Percentiles rank a stretch among this genome's conserved stretches.
Conservation (phyloP, 805 yeast genomes). For the Metschnikowia orientalis region DNA sequence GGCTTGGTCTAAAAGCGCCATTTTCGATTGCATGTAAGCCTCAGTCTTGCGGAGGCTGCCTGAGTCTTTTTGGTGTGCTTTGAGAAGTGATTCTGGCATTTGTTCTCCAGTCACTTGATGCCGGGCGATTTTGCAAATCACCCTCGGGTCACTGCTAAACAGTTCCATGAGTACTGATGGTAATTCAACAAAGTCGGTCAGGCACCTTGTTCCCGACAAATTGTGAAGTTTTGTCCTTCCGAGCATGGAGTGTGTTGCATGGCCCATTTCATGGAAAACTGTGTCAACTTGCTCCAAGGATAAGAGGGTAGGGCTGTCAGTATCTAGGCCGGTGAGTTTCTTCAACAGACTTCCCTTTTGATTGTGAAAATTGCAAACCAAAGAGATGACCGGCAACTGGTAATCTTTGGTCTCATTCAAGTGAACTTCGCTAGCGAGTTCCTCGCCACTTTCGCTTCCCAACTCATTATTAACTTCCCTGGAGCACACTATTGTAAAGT, state of each 20-base stretch:
- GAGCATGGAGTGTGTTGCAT: constrained; percentile 96
- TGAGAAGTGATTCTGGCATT: constrained; percentile 48
- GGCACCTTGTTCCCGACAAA: constrained; percentile 91
- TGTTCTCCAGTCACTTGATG: constrained; percentile 66
- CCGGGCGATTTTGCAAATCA: constrained; percentile 64
- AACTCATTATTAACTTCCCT: constrained; percentile 55
- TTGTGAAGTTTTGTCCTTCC: constrained; percentile 89
- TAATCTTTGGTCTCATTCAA: constrained; percentile 45
- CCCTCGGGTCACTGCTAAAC: constrained; percentile 79
- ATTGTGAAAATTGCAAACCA: constrained; percentile 73
- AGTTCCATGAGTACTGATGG: constrained; percentile 97
- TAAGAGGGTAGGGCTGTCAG: constrained; percentile 48
- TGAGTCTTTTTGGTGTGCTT: constrained; percentile 47
- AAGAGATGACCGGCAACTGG: constrained; percentile 86
- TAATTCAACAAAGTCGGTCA: constrained; percentile 92
- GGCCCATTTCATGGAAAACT: constrained; percentile 97
- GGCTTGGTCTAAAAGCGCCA: constrained; percentile 84
- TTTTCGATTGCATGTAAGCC: constrained; percentile 77
- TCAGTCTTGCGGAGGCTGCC: constrained; percentile 63
- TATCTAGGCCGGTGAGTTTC: constrained; percentile 26
- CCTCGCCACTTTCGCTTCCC: constrained; percentile 26
- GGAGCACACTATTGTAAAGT: constrained; percentile 94
- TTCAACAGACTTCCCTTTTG: constrained; percentile 15
- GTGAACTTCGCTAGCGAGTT: constrained; percentile 26
- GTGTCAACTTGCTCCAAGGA: constrained; percentile 84